Evolutionary conservation across 1,284 basidiomycete species (phyloP).

Genomic region (Erythrobasidium hasegawianum): DNA sequence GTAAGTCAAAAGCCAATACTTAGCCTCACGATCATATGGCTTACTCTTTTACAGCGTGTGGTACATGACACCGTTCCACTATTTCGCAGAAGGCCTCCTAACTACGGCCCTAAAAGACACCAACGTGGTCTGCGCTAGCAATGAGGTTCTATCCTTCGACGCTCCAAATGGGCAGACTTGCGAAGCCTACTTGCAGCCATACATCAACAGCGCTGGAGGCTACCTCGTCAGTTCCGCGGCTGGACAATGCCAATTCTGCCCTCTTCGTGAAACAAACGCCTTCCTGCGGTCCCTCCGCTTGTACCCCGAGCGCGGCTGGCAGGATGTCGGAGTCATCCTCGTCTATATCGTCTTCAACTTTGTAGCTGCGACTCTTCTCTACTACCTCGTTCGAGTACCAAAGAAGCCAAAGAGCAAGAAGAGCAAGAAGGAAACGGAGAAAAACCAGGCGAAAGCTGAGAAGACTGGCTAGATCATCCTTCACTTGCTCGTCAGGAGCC

Average conservation of each 20-base stretch:
- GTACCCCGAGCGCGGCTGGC: constrained; percentile 53
- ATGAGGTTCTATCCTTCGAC: constrained; percentile 51
- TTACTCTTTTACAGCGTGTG: too few relatives aligned
- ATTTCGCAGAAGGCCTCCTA: constrained; percentile 52
- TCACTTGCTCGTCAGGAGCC: too few relatives aligned
- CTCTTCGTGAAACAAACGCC: constrained; percentile 55
- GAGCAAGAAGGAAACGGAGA: constrained; percentile 16
- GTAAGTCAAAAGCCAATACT: too few relatives aligned
- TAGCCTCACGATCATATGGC: too few relatives aligned
- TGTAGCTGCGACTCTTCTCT: constrained; percentile 22
- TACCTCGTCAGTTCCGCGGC: constrained; percentile 47
- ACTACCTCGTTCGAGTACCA: constrained; percentile 37
- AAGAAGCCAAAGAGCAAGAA: constrained; percentile 28
- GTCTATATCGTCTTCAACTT: constrained; percentile 64
- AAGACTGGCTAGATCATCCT: too few relatives aligned
- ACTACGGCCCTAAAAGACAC: constrained; percentile 48
- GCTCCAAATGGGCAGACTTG: constrained; percentile 51
- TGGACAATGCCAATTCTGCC: constrained; percentile 44
- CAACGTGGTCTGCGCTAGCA: constrained; percentile 49
- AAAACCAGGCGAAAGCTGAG: not conserved
- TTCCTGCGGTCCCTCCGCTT: constrained; percentile 61
- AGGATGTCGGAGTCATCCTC: constrained; percentile 36
- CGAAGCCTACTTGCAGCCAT: constrained; percentile 49
- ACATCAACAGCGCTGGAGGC: constrained; percentile 44
- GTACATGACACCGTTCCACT: constrained; percentile 31